Evolutionary conservation across 306 rosid species (phyloP).

Genomic region (Rosa multiflora): DNA sequence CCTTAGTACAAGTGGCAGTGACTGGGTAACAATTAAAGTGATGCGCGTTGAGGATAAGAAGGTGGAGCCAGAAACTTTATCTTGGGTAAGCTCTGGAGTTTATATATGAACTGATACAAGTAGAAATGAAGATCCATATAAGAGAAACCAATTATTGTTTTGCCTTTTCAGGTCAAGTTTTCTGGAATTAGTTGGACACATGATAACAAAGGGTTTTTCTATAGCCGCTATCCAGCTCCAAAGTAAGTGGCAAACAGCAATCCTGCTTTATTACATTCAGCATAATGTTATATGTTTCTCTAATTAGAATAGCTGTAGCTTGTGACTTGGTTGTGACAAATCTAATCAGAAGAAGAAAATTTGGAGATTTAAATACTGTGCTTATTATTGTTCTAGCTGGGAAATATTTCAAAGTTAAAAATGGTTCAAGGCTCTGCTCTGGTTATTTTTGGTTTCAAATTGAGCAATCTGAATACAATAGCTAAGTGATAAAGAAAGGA

Average conservation of each 20-base stretch:
- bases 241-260: constrained; percentile 44
- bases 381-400: background rate
- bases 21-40: constrained; percentile 78
- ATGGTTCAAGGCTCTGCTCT: background rate
- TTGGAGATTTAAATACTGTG: background rate
- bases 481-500: background rate
- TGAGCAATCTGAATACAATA: background rate
- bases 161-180: constrained; percentile 76
- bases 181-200: constrained; percentile 79
- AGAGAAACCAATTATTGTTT: background rate
- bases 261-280: background rate
- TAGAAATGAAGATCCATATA: background rate
- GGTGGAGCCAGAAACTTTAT: constrained; percentile 53
- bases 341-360: background rate
- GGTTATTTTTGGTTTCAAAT: background rate
- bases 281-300: background rate
- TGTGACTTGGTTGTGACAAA: background rate
- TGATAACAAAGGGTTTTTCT: constrained; percentile 89
- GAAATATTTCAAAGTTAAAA: background rate
- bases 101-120: background rate
- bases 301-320: background rate
- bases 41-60: constrained; percentile 57
- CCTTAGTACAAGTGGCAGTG: constrained; percentile 87
- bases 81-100: constrained; percentile 65
- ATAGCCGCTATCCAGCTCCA: constrained; percentile 88